phyloP scores from a whole-genome alignment of 2,329 filamentous ascomycete species.

The Sporothrix pallida region DNA sequence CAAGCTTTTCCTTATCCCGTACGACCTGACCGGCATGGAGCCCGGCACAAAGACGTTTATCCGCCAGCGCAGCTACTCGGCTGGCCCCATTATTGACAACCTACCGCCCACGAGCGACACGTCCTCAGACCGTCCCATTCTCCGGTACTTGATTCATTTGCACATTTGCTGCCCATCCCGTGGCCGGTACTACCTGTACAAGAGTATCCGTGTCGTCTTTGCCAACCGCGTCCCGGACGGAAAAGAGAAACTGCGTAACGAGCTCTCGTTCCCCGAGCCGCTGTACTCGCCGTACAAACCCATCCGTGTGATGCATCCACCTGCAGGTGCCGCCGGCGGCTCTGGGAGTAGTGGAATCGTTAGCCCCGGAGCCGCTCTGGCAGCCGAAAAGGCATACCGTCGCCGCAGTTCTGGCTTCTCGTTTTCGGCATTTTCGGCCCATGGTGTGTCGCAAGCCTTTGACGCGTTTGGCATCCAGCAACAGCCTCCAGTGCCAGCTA shows the following conservation, averaged over 20 bases:
- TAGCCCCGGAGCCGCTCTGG: constrained; percentile 56
- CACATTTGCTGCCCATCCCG: constrained; percentile 89
- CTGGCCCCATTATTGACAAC: constrained; percentile 77
- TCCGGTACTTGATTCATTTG: constrained; percentile 89
- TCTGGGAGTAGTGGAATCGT: constrained; percentile 28
- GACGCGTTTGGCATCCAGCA: constrained; percentile 47
- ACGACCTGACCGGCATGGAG: constrained; percentile 91
- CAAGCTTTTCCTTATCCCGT: constrained; percentile 92
- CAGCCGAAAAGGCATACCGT: constrained; percentile 64
- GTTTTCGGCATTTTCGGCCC: constrained; percentile 45
- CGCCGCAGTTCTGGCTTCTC: constrained; percentile 62
- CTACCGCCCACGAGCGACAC: constrained; percentile 46
- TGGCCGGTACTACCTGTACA: constrained; percentile 88
- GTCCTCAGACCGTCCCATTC: constrained; percentile 65
- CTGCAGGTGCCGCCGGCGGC: constrained; percentile 36
- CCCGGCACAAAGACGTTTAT: constrained; percentile 95
- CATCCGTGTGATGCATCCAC: constrained; percentile 57
- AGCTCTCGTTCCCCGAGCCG: constrained; percentile 87
- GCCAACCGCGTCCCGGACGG: constrained; percentile 95
- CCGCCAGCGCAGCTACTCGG: constrained; percentile 89
- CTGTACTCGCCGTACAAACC: constrained; percentile 85
- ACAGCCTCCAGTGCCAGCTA: constrained; percentile 38
- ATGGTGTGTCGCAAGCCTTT: constrained; percentile 42
- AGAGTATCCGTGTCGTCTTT: constrained; percentile 91
- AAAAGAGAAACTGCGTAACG: constrained; percentile 89